phyloP scores from a whole-genome alignment of 345 rosid species.

The Stellera chamaejasme region DNA sequence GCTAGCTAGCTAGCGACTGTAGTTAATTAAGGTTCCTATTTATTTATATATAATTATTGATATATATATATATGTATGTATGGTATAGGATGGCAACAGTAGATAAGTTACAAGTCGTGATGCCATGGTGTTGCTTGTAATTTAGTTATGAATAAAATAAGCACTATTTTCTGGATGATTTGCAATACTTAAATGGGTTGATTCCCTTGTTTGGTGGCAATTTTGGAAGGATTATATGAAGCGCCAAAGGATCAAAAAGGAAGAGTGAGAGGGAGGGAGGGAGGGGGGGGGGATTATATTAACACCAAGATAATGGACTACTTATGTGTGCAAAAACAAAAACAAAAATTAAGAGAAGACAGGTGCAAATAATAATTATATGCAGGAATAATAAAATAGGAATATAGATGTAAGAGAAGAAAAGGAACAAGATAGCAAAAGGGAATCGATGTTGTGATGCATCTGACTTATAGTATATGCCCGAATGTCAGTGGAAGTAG shows the following conservation, averaged over 20 bases:
- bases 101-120: slow-evolving; percentile 28
- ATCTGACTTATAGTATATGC: slow-evolving; percentile 38
- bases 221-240: slow-evolving; percentile 52
- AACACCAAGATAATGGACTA: slow-evolving; percentile 31
- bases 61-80: slow-evolving; percentile 8
- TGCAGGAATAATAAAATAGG: slow-evolving; percentile 13
- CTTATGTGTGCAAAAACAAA: slow-evolving; percentile 14
- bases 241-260: background rate
- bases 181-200: slow-evolving; percentile 40
- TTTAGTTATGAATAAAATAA: slow-evolving; percentile 11
- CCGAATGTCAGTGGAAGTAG: slow-evolving; percentile 57
- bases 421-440: slow-evolving; percentile 40
- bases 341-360: background rate
- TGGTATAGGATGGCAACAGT: slow-evolving; percentile 35
- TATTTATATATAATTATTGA: background rate
- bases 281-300: slow-evolving; percentile 14
- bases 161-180: slow-evolving; percentile 6
- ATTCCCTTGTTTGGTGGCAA: slow-evolving; percentile 56
- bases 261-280: slow-evolving; percentile 4
- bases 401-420: slow-evolving; percentile 25
- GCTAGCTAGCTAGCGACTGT: too few relatives aligned
- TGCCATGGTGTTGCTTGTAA: slow-evolving; percentile 42
- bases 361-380: background rate
- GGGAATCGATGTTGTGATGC: slow-evolving; percentile 66
- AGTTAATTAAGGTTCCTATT: slow-evolving; percentile 10